These are phyloP conservation scores for Paraglomus brasilianum DNA, from an alignment of 192 early-diverging fungal species.

Conservation along the genomic window DNA sequence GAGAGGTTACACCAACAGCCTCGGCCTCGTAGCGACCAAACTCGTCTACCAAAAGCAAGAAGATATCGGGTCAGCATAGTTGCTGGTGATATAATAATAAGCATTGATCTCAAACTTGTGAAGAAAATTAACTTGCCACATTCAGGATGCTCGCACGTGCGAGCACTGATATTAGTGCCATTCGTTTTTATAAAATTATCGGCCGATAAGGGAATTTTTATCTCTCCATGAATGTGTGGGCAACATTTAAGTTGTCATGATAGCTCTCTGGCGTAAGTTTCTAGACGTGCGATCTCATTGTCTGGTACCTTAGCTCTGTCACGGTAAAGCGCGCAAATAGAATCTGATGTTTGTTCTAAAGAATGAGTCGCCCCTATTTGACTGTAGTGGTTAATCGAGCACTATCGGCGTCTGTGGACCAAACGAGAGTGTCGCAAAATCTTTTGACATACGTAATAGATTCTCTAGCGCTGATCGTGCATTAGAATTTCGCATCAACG, in stretches of 20 bases:
- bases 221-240: not conserved
- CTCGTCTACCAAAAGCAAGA: constrained; percentile 20
- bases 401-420: not conserved
- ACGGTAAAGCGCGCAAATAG: constrained; percentile 30
- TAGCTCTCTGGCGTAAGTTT: constrained; percentile 9
- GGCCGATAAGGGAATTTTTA: constrained; percentile 2
- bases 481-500: constrained; percentile 1
- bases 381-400: not conserved
- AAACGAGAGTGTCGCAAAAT: constrained; percentile 30
- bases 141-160: constrained; percentile 11
- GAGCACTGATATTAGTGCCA: constrained; percentile 25
- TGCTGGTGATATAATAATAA: no score
- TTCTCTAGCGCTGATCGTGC: constrained; percentile 19
- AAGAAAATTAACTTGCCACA: constrained; percentile 25
- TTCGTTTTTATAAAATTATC: constrained; percentile 30
- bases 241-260: constrained; percentile 2
- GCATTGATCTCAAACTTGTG: not conserved
- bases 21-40: constrained; percentile 9
- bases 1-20: constrained; percentile 4
- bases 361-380: constrained; percentile 29
- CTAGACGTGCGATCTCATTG: not conserved
- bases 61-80: no score
- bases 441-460: constrained; percentile 18
- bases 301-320: constrained; percentile 11
- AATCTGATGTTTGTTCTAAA: constrained; percentile 28